Evolutionary conservation across 2,329 filamentous ascomycete species (phyloP).

Genomic region (Penicillium sp.): DNA sequence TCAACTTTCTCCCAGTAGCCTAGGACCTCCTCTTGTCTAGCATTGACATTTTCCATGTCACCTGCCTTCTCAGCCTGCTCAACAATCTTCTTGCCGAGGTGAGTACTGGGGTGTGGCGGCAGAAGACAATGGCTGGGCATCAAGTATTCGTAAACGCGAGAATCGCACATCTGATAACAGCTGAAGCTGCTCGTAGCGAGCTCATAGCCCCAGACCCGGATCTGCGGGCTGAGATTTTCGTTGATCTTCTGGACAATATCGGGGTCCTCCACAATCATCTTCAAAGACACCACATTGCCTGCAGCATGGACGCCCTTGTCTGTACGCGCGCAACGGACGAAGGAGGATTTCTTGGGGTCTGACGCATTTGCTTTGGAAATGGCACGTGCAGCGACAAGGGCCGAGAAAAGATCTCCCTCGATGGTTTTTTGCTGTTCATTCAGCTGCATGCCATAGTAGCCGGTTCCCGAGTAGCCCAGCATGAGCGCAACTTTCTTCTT

Average conservation of each 20-base stretch:
- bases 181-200: constrained; percentile 88
- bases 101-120: constrained; percentile 87
- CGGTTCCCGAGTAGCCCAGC: constrained; percentile 92
- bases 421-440: constrained; percentile 78
- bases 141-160: constrained; percentile 94
- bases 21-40: constrained; percentile 73
- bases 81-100: constrained; percentile 78
- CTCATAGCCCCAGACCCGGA: constrained; percentile 91
- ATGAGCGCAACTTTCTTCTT: constrained; percentile 97
- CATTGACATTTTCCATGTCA: constrained; percentile 66
- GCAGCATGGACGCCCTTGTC: constrained; percentile 98
- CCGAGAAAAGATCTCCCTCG: constrained; percentile 90
- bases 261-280: constrained; percentile 90
- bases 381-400: constrained; percentile 85
- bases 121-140: constrained; percentile 91
- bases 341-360: constrained; percentile 92
- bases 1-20: constrained; percentile 83
- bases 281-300: constrained; percentile 91
- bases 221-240: constrained; percentile 77
- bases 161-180: constrained; percentile 93
- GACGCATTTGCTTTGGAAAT: constrained; percentile 97
- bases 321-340: constrained; percentile 90
- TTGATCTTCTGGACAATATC: constrained; percentile 93
- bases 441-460: constrained; percentile 97
- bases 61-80: constrained; percentile 73